These are phyloP conservation scores for Cladophialophora bantiana DNA, from an alignment of 2,329 filamentous ascomycete species.

Conservation along the genomic window DNA sequence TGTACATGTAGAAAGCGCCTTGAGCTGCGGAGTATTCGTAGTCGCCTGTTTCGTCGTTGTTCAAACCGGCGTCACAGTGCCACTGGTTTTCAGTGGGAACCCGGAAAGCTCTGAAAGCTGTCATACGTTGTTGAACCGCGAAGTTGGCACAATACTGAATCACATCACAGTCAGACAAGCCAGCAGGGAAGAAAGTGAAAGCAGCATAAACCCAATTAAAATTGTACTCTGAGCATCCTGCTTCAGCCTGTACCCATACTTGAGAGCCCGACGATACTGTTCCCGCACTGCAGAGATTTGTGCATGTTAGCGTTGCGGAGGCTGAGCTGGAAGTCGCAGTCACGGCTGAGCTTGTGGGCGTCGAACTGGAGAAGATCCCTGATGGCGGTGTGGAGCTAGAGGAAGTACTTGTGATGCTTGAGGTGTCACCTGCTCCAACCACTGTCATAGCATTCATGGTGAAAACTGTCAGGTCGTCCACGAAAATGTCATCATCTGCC, in stretches of 20 bases:
- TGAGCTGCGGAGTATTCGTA: too few relatives aligned
- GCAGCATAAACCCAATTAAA: neutral
- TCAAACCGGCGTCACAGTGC: slow-evolving; percentile 5
- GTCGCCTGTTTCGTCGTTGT: neutral
- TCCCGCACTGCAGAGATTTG: slow-evolving; percentile 1
- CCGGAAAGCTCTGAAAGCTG: slow-evolving; percentile 8
- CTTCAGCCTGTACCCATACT: slow-evolving; percentile 3
- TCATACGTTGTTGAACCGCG: slow-evolving; percentile 7
- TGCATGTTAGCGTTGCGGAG: neutral
- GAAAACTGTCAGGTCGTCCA: slow-evolving; percentile 19
- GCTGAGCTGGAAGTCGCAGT: slow-evolving; percentile 6
- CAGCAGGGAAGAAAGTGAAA: neutral
- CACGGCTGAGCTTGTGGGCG: slow-evolving; percentile 10
- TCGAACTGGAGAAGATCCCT: neutral
- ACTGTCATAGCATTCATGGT: slow-evolving; percentile 23
- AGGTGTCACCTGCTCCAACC: slow-evolving; percentile 4
- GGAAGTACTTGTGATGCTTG: slow-evolving; percentile 13
- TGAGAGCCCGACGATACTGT: slow-evolving; percentile 6
- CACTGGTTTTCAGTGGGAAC: slow-evolving; percentile 1
- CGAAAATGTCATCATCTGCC: slow-evolving; percentile 21
- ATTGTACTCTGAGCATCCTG: slow-evolving; percentile 4
- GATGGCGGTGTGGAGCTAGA: slow-evolving; percentile 13
- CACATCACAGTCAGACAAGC: slow-evolving; percentile 2
- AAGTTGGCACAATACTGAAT: slow-evolving; percentile 5
- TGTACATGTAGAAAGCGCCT: too few relatives aligned